Conservation (phyloP, 768 basidiomycete genomes). For the Phallus indusiatus region DNA sequence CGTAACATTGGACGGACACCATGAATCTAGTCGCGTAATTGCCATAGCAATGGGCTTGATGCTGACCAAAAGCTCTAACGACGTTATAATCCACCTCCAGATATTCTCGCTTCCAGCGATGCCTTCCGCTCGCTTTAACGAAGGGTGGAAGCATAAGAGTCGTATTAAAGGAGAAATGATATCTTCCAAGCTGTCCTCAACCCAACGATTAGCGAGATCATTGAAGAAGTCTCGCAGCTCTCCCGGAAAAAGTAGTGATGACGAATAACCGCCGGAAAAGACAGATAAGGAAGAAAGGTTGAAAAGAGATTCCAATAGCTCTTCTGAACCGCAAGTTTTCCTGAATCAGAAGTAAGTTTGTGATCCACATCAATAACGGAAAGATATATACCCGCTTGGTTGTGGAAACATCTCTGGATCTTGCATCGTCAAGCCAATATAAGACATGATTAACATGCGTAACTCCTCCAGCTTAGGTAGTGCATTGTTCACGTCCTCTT, state of each 20-base stretch:
- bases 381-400: constrained; percentile 51
- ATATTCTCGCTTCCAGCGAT: constrained; percentile 61
- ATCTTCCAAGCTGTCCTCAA: constrained; percentile 65
- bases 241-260: constrained; percentile 45
- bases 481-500: constrained; percentile 54
- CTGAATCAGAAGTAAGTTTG: constrained; percentile 25
- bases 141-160: constrained; percentile 52
- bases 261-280: constrained; percentile 38
- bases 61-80: constrained; percentile 69
- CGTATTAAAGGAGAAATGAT: constrained; percentile 70
- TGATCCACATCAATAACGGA: not conserved
- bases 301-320: constrained; percentile 76
- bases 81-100: constrained; percentile 83
- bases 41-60: constrained; percentile 77
- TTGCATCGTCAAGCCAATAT: constrained; percentile 80
- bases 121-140: constrained; percentile 56
- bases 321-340: constrained; percentile 63
- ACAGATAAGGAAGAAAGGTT: constrained; percentile 64
- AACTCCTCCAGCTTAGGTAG: constrained; percentile 59
- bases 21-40: constrained; percentile 66
- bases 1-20: constrained; percentile 55
- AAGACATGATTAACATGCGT: constrained; percentile 77
- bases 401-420: constrained; percentile 95
- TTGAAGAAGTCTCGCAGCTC: constrained; percentile 76
- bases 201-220: constrained; percentile 75